phyloP scores from a whole-genome alignment of 495 filamentous ascomycete genomes.

The Cryomyces antarcticus region DNA sequence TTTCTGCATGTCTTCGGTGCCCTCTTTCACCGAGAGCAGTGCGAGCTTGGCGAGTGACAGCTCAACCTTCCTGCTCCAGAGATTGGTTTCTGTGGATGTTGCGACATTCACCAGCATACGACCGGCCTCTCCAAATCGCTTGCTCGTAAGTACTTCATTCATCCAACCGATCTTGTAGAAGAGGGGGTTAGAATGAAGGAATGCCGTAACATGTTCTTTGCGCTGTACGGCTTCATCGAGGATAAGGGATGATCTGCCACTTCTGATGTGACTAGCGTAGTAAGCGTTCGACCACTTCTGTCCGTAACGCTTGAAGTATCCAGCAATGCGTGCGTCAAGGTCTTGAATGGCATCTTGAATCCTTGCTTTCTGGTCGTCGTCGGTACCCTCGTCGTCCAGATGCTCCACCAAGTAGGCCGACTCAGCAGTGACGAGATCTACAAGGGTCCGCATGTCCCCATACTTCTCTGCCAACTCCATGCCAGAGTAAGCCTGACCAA shows the following conservation, averaged over 20 bases:
- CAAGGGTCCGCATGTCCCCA: conserved; percentile 18
- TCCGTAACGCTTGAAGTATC: conserved; percentile 25
- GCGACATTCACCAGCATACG: conserved; percentile 44
- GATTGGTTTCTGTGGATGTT: conserved; percentile 41
- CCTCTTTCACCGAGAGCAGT: conserved; percentile 38
- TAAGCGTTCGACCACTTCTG: conserved; percentile 58
- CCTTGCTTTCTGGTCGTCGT: conserved; percentile 4
- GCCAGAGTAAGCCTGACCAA: conserved; percentile 45
- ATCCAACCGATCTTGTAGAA: conserved; percentile 80
- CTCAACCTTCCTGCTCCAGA: conserved; percentile 82
- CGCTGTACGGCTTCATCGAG: conserved; percentile 42
- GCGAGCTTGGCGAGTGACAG: conserved; percentile 74
- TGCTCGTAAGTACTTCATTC: conserved; percentile 56
- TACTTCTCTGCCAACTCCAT: conserved; percentile 53
- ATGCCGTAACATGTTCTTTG: conserved; percentile 47
- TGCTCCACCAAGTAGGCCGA: conserved; percentile 7
- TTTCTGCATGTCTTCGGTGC: conserved; percentile 9
- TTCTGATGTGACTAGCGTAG: conserved; percentile 53
- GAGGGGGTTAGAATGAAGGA: conserved; percentile 44
- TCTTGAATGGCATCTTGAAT: background rate
- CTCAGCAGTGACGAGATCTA: conserved; percentile 12
- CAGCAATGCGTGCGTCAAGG: conserved; percentile 5
- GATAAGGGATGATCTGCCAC: conserved; percentile 40
- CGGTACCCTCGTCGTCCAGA: conserved; percentile 5
- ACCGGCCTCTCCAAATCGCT: conserved; percentile 50